These are phyloP conservation scores for Fraxinus velutina DNA, from an alignment of 305 asterid genomes.

Conservation along the genomic window DNA sequence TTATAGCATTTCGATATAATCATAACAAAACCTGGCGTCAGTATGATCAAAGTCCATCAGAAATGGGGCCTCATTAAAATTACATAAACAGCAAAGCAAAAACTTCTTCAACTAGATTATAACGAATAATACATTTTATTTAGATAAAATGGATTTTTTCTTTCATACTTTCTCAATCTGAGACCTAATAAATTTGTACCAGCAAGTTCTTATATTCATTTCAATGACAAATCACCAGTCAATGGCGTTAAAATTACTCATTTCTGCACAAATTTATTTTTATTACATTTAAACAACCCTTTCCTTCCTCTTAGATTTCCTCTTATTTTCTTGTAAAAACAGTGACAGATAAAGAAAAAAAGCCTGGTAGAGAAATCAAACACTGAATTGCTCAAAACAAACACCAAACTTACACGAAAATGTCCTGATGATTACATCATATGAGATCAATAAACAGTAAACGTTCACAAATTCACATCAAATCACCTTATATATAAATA, in stretches of 20 bases:
- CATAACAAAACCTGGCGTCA: background rate
- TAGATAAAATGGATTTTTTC: background rate
- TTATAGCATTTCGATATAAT: background rate
- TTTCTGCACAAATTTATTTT: background rate
- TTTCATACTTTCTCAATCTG: background rate
- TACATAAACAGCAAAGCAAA: background rate
- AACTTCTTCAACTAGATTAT: background rate
- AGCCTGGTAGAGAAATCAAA: background rate
- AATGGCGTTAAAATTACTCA: background rate
- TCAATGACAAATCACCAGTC: background rate
- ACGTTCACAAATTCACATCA: conserved; percentile 1
- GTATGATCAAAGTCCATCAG: background rate
- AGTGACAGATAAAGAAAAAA: background rate
- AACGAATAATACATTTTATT: background rate
- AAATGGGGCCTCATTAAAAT: background rate
- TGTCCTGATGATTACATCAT: background rate
- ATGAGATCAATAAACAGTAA: background rate
- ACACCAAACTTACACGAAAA: background rate
- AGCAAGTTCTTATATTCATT: background rate
- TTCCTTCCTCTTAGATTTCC: background rate
- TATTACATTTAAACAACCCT: background rate
- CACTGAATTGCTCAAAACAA: background rate
- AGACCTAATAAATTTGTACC: background rate
- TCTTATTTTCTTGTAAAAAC: background rate
- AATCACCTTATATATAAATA: background rate